A percentile compares a stretch with the other conserved stretches of the same genome.
phyloP scores from a whole-genome alignment of 2,329 filamentous ascomycete species.

The Epichloe glyceriae region DNA sequence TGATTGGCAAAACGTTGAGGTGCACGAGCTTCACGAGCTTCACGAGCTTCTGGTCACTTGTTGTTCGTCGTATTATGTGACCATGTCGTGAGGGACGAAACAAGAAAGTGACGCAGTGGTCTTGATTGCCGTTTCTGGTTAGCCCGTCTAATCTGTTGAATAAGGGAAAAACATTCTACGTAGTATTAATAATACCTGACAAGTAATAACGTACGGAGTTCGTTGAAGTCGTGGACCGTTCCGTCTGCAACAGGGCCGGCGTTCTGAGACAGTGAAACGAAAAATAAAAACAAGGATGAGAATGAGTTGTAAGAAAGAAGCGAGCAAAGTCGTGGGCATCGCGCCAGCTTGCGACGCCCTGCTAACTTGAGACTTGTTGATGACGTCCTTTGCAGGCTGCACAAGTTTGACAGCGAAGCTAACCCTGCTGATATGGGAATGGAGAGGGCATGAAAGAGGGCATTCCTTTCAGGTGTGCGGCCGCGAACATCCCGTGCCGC shows the following conservation, averaged over 20 bases:
- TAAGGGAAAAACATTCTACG: too few relatives aligned
- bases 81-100: background rate
- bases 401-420: background rate
- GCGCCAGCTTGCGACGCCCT: too few relatives aligned
- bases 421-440: too few relatives aligned
- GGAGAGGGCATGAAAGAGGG: too few relatives aligned
- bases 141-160: background rate
- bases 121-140: background rate
- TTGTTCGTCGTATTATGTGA: background rate
- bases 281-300: background rate
- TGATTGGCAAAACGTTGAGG: background rate
- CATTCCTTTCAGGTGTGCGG: too few relatives aligned
- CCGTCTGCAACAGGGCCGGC: background rate
- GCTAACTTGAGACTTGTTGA: background rate
- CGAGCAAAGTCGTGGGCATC: background rate
- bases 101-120: background rate
- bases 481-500: too few relatives aligned
- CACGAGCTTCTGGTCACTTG: background rate
- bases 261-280: background rate
- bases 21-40: background rate
- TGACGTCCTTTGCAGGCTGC: background rate
- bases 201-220: too few relatives aligned
- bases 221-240: background rate
- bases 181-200: too few relatives aligned
- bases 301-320: background rate